Evolutionary conservation across 768 basidiomycete species (phyloP), one percentile per base, ranked within the genome.

Genomic region (Mycena venus): DNA sequence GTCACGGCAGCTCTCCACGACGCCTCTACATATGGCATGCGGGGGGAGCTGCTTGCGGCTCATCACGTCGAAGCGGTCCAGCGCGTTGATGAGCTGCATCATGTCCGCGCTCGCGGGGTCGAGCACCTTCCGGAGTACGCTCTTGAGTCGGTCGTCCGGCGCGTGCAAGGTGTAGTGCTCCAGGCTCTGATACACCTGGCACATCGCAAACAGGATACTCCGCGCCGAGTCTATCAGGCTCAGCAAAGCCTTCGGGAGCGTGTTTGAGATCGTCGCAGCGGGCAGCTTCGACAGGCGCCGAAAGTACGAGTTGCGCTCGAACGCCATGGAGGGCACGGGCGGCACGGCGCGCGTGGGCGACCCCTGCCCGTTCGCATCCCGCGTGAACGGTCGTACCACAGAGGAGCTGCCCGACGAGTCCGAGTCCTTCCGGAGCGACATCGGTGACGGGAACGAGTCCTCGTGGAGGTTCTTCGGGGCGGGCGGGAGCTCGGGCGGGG

Each of bases 281-380:
- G 94, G 94, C 6, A 96, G 85, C 36, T 93, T 91, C 2, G 96
- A 96, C 27, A 98, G 87, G n/a, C 97, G 92, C 42, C 94, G 93
- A 85, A 99, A 99, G 83, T 99, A 99, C 2, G 96, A 95, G 79
- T 96, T 94, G 27, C 95, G 91, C 79, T 97, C 95, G 4, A 90
- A 89, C 49, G 96, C 92, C 83, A 94, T 91, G 5, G 91, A 87
- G 23, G 91, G 90, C 4, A 89, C 85, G 1, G 87, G 86, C 3
- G 86, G 82, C 34, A 89, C 88, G 10, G 89, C 87, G 32, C 85
- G 80, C 31, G 79, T 78, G 8, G 79, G 79, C 32, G 74, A 83
- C 65, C 78, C 72, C 42, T 81, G 75, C 77, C 56, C 65, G n/a
- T n/a, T 25, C 68, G 65, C 75, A 69, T 68, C 74, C 44, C 38